Conservation (phyloP, 495 filamentous ascomycete genomes). For the Aspergillus sparsus region DNA sequence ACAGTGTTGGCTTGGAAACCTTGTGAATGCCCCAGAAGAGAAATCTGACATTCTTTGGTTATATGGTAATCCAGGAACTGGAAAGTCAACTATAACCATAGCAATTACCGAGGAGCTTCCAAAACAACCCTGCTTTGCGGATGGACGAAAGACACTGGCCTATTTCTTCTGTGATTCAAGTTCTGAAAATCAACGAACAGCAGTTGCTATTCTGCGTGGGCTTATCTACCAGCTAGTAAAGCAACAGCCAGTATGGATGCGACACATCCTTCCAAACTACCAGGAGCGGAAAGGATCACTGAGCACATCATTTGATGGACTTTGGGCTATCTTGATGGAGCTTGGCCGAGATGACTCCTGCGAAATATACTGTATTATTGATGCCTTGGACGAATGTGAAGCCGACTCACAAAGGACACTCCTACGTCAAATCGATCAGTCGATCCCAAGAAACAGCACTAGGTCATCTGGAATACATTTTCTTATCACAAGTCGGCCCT, state of each 20-base stretch:
- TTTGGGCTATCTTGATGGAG: conserved; percentile 27
- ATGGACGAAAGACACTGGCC: conserved; percentile 19
- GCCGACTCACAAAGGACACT: conserved; percentile 20
- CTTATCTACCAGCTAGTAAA: conserved; percentile 33
- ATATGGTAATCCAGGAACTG: conserved; percentile 30
- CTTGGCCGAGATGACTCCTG: conserved; percentile 11
- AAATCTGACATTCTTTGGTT: conserved; percentile 26
- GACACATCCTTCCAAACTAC: conserved; percentile 29
- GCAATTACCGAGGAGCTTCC: conserved; percentile 25
- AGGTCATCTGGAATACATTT: neutral
- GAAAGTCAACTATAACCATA: conserved; percentile 34
- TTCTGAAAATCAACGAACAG: conserved; percentile 20
- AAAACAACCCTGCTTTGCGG: conserved; percentile 12
- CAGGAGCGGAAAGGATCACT: conserved; percentile 22
- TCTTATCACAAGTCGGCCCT: conserved; percentile 32
- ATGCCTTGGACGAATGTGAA: conserved; percentile 36
- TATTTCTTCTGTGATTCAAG: conserved; percentile 37
- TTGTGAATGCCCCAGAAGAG: neutral
- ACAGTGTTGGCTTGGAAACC: conserved; percentile 16
- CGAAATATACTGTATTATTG: conserved; percentile 29
- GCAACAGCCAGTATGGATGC: conserved; percentile 18
- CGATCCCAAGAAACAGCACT: neutral
- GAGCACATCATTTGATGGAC: conserved; percentile 32
- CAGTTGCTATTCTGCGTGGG: conserved; percentile 25
- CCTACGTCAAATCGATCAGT: conserved; percentile 17